Base-by-base conservation (phyloP, 1,284 basidiomycete genomes). In the Tetrapyrgos nigripes region DNA sequence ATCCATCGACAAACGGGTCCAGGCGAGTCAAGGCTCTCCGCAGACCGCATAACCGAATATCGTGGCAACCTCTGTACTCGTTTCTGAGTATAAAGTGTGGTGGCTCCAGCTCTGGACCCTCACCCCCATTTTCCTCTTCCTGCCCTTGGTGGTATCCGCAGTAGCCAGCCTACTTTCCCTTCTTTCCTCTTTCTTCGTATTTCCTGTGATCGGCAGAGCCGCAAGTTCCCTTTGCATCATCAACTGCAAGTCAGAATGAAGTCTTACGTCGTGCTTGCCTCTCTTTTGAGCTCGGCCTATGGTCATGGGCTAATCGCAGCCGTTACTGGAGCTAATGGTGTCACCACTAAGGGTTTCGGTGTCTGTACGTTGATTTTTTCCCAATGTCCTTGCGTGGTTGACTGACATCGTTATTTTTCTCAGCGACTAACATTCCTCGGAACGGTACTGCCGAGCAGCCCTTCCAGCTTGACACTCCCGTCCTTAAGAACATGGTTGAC, bases 391-490 rank as follows among this genome's bases (percentile, higher is more conserved):
- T 50, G n/a, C 13, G 17, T 28, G 13, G 13, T 10, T 21, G 10
- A 23, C 26, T 48, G 23, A 21, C 21, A 37, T 17, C 11, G 33
- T 26, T 45, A 23, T 51, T 43, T 33, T 21, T 35, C 23, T 14
- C 21, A 62, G 61, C 59, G 13, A 60, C 57, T 37, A 57, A 27
- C 37, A 40, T 57, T 19, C 61, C 60, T 26, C 60, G 65, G 17
- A 60, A 60, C 23, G 65, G 65, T 24, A 66, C 65, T 3, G 53
- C 55, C 13, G 63, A 64, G 44, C 65, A 66, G 46, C 65, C 65
- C 4, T 66, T 66, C 55, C 65, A 66, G 50, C 58, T 66, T 26
- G 65, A 66, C 31, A 66, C 65, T 10, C 58, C 65, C 23, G 64
- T 65, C 28, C 33, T 66, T 26, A 66, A 66, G 46, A 62, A 66